Evolutionary conservation across 1,139 yeast species (phyloP).

Genomic region (Suzukiozyma palmioleophila): DNA sequence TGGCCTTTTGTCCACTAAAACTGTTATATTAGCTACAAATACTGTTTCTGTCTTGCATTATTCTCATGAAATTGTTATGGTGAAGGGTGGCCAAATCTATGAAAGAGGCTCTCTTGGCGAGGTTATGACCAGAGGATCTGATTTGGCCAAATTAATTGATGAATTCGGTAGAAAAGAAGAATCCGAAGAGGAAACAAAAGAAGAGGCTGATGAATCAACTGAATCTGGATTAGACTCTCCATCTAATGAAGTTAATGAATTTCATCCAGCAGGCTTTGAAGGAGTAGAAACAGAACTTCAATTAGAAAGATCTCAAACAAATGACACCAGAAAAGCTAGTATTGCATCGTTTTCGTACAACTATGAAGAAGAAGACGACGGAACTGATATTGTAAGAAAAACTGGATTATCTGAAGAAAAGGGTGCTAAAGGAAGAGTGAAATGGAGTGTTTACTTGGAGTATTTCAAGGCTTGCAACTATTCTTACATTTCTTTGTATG

Average conservation of each 20-base stretch:
- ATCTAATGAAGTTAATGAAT: constrained; percentile 3
- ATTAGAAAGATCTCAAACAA: constrained; percentile 7
- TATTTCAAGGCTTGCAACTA: constrained; percentile 35
- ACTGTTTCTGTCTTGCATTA: constrained; percentile 31
- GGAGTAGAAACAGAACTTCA: constrained; percentile 7
- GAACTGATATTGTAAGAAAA: constrained; percentile 12
- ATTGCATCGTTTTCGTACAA: constrained; percentile 19
- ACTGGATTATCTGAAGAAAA: constrained; percentile 29
- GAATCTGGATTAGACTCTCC: background rate
- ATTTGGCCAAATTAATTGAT: constrained; percentile 20
- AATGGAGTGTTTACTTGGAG: constrained; percentile 27
- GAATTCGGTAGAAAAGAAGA: constrained; percentile 21
- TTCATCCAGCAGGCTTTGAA: constrained; percentile 4
- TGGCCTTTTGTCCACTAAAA: constrained; percentile 30
- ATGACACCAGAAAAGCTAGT: constrained; percentile 14
- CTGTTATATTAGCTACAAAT: constrained; percentile 35
- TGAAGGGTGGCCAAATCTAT: constrained; percentile 22
- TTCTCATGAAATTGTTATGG: constrained; percentile 25
- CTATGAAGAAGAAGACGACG: constrained; percentile 15
- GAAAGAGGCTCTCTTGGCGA: constrained; percentile 31
- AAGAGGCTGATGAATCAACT: constrained; percentile 8
- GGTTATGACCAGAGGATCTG: constrained; percentile 17
- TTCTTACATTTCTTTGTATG: constrained; percentile 21
- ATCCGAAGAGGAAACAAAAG: constrained; percentile 10
- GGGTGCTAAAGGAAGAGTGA: constrained; percentile 28